phyloP scores from a whole-genome alignment of 2,329 filamentous ascomycete species.

The Aspergillus spinulosporus region DNA sequence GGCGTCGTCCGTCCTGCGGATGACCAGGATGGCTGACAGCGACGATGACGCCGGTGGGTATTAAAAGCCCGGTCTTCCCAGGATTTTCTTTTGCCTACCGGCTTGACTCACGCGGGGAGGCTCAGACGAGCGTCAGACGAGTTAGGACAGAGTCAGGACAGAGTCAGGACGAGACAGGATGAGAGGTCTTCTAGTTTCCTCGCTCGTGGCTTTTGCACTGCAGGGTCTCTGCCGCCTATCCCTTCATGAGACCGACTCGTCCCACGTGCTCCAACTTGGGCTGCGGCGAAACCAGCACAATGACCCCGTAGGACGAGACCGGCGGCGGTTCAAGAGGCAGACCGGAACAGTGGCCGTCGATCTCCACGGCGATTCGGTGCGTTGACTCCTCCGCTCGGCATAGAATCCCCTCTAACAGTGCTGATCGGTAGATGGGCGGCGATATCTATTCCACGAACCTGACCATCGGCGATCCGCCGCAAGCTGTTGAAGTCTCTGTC shows the following conservation, averaged over 20 bases:
- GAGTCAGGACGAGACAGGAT: background rate
- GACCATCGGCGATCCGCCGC: conserved; percentile 55
- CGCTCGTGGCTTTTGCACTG: conserved; percentile 6
- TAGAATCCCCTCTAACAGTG: background rate
- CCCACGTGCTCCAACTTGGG: conserved; percentile 14
- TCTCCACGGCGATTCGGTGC: conserved; percentile 8
- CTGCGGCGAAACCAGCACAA: conserved; percentile 12
- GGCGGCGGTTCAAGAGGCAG: conserved; percentile 7
- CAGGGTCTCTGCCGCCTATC: conserved; percentile 6
- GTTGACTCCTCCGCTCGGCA: background rate
- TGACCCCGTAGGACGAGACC: conserved; percentile 13
- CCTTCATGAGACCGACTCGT: conserved; percentile 16
- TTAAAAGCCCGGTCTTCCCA: background rate
- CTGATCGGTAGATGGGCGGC: conserved; percentile 4
- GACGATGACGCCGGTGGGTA: background rate
- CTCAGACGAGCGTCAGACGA: background rate
- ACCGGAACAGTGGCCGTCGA: conserved; percentile 3
- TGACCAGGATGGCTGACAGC: background rate
- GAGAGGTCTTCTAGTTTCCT: conserved; percentile 10
- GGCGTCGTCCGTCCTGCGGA: background rate
- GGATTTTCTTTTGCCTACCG: background rate
- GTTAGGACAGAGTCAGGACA: too few species aligned
- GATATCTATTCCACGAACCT: conserved; percentile 39
- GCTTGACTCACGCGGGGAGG: background rate
- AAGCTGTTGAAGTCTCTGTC: conserved; percentile 55